Percentiles rank a stretch among this genome's conserved stretches.
Conservation (phyloP, 2,329 filamentous ascomycete species). For the Neophaeococcomyces aloes region DNA sequence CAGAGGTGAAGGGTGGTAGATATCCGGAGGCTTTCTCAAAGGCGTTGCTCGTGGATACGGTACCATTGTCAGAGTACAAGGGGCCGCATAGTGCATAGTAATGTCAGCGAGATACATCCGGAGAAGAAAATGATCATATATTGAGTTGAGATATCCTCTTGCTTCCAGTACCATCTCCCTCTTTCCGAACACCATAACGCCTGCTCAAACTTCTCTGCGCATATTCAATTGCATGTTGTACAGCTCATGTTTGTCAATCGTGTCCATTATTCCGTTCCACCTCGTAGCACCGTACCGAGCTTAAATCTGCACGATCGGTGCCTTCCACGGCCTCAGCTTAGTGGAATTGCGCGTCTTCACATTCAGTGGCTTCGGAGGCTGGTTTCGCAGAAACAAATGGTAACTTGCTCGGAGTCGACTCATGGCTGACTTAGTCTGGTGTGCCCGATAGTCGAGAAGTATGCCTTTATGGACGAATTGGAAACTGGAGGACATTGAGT, state of each 20-base stretch:
- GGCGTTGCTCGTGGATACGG: conserved; percentile 15
- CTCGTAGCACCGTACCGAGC: neutral
- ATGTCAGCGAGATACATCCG: neutral
- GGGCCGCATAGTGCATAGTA: conserved; percentile 2
- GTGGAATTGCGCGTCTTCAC: neutral
- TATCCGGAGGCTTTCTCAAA: conserved; percentile 18
- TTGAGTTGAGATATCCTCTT: conserved; percentile 1
- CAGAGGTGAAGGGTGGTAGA: conserved; percentile 18
- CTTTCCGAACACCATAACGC: too few relatives aligned
- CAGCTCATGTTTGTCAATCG: too few relatives aligned
- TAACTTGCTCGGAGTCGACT: conserved; percentile 18
- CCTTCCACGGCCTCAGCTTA: conserved; percentile 4
- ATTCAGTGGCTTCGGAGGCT: conserved; percentile 15
- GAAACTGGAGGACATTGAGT: conserved; percentile 10
- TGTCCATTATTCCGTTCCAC: too few relatives aligned
- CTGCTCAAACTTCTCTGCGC: too few relatives aligned
- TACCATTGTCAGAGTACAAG: conserved; percentile 15
- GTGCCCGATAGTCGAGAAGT: conserved; percentile 17
- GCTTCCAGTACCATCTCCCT: neutral
- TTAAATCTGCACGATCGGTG: conserved; percentile 4
- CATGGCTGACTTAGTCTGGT: conserved; percentile 17
- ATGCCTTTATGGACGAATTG: conserved; percentile 20
- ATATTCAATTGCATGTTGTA: too few relatives aligned
- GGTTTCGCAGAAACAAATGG: conserved; percentile 21
- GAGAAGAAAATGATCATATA: neutral